Percentiles rank a stretch among this genome's conserved stretches.
These are phyloP conservation scores for Heliamphora ciliata DNA, from an alignment of 179 eudicot species.

Conservation along the genomic window DNA sequence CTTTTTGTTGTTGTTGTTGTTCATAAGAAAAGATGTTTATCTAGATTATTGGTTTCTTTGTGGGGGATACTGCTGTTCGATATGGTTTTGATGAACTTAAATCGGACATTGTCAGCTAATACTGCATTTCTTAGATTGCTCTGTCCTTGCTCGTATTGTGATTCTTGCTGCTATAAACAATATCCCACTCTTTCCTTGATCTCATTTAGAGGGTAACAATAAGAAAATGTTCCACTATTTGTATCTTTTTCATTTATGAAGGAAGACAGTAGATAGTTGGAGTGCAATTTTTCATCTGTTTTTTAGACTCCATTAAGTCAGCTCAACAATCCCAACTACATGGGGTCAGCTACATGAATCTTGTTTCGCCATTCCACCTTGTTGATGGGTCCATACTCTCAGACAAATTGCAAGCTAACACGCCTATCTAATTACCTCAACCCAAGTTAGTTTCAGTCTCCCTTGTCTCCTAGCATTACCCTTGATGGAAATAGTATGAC, in stretches of 20 bases:
- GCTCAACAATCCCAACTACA: not conserved
- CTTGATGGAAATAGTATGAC: not conserved
- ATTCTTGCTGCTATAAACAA: not conserved
- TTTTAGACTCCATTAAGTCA: not conserved
- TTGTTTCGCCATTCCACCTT: not conserved
- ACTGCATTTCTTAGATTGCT: not conserved
- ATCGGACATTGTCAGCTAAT: not conserved
- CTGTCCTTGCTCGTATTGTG: not conserved
- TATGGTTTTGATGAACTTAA: not conserved
- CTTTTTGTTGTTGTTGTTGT: not conserved
- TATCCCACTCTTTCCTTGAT: not conserved
- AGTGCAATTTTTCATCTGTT: not conserved
- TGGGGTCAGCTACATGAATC: constrained; percentile 4
- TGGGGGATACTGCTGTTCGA: not conserved
- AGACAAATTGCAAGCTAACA: not conserved
- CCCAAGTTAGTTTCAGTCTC: not conserved
- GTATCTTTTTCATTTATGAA: not conserved
- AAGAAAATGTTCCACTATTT: not conserved
- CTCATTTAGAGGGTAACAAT: not conserved
- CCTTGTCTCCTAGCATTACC: not conserved
- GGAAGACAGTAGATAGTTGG: not conserved
- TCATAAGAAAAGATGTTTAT: constrained; percentile 1
- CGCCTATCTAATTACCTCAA: not conserved
- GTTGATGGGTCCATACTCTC: not conserved
- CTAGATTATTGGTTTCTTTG: not conserved